phyloP scores from a whole-genome alignment of 768 basidiomycete species.

The Russula abietina region DNA sequence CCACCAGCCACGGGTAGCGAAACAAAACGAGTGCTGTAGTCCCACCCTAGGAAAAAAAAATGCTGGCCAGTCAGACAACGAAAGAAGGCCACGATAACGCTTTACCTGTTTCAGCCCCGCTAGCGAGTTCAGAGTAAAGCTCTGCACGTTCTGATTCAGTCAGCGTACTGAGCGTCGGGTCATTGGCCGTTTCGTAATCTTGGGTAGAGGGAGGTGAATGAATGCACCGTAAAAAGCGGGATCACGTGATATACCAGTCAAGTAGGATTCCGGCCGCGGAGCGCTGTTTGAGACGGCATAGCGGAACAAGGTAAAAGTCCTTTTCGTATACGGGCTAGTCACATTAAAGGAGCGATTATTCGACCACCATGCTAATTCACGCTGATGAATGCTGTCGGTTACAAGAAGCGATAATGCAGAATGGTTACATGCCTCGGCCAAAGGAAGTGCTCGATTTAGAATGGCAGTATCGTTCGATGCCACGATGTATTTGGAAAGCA shows the following conservation, averaged over 20 bases:
- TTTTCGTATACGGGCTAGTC: constrained; percentile 62
- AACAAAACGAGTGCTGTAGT: constrained; percentile 39
- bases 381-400: constrained; percentile 34
- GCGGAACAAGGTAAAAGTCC: constrained; percentile 57
- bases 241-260: constrained; percentile 42
- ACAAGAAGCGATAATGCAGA: neutral
- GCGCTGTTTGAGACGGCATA: constrained; percentile 80
- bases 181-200: constrained; percentile 79
- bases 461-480: constrained; percentile 69
- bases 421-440: constrained; percentile 56
- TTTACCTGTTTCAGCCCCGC: constrained; percentile 75
- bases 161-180: constrained; percentile 48
- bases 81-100: neutral
- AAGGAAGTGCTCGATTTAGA: constrained; percentile 68
- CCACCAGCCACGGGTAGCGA: constrained; percentile 38
- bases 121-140: constrained; percentile 84
- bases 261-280: constrained; percentile 83
- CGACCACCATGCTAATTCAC: constrained; percentile 80
- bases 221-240: neutral
- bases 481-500: constrained; percentile 81
- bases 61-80: neutral
- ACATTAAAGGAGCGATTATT: constrained; percentile 65
- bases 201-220: constrained; percentile 3
- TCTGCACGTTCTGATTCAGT: constrained; percentile 53
- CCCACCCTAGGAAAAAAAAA: constrained; percentile 31